Evolutionary conservation across 768 basidiomycete genomes (phyloP).

Genomic region (Amyloporia xantha): DNA sequence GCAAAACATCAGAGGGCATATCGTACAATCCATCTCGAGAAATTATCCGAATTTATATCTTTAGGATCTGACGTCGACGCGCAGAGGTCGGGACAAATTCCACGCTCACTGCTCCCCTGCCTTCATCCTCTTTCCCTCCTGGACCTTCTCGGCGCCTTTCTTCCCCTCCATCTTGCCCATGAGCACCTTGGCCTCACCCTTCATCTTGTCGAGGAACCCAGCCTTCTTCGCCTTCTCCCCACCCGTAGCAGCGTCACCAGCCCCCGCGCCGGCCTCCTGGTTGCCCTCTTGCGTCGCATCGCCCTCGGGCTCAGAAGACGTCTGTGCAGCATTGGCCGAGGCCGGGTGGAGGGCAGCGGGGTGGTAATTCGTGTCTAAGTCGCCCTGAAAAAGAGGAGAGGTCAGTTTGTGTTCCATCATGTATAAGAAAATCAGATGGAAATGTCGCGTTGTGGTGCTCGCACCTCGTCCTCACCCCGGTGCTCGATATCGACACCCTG

Average conservation of each 20-base stretch:
- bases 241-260: not conserved
- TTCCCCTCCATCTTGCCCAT: constrained; percentile 24
- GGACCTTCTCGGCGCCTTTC: constrained; percentile 21
- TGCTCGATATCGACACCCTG: constrained; percentile 11
- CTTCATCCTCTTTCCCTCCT: constrained; percentile 22
- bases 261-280: constrained; percentile 2
- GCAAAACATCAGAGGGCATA: no score
- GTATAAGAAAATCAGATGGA: not conserved
- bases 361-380: constrained; percentile 23
- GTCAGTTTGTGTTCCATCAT: not conserved
- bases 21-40: no score
- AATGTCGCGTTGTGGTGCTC: not conserved
- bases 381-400: constrained; percentile 10
- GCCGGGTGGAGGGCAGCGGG: constrained; percentile 20
- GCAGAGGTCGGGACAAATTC: no score
- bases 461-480: not conserved
- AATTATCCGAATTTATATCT: no score
- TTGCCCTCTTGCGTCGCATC: constrained; percentile 10
- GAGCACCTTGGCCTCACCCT: constrained; percentile 25
- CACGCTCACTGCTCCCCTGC: constrained; percentile 14
- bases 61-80: no score
- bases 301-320: constrained; percentile 5
- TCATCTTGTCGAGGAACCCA: constrained; percentile 26
- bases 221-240: constrained; percentile 18
- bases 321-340: not conserved